Conservation (phyloP, 139 green algal species). For the Yamagishiella unicocca region DNA sequence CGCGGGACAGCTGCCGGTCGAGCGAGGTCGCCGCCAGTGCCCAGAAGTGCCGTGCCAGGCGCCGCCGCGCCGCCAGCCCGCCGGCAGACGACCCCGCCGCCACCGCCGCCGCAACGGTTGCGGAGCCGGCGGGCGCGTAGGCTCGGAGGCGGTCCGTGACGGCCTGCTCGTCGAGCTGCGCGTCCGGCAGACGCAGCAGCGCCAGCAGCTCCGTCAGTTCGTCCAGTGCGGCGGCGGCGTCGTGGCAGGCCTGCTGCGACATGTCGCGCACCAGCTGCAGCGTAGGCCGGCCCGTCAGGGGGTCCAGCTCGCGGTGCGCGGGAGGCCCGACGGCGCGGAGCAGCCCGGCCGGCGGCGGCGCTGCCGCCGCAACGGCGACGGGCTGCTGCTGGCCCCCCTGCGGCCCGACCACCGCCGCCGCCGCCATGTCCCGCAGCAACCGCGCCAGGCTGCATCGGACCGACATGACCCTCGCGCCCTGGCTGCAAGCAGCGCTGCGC, state of each 20-base stretch:
- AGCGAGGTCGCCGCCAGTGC: slow-evolving; percentile 43
- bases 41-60: slow-evolving; percentile 50
- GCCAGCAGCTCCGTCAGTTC: slow-evolving; percentile 58
- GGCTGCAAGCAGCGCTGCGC: slow-evolving; percentile 43
- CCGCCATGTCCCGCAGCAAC: slow-evolving; percentile 56
- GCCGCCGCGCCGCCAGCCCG: slow-evolving; percentile 40
- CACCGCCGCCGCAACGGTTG: slow-evolving; percentile 25
- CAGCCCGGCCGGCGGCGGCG: slow-evolving; percentile 3
- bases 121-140: slow-evolving; percentile 44
- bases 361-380: background rate
- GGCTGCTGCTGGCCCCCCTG: too few relatives aligned
- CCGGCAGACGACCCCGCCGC: slow-evolving; percentile 1
- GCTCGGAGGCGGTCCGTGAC: slow-evolving; percentile 12
- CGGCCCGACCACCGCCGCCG: background rate
- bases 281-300: slow-evolving; percentile 56
- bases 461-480: slow-evolving; percentile 37
- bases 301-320: slow-evolving; percentile 53
- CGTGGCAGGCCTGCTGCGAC: slow-evolving; percentile 56
- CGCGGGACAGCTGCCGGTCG: slow-evolving; percentile 24
- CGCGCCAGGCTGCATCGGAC: slow-evolving; percentile 57
- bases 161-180: slow-evolving; percentile 28
- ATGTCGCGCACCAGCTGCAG: slow-evolving; percentile 66
- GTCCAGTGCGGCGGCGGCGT: slow-evolving; percentile 49
- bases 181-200: slow-evolving; percentile 43
- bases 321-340: slow-evolving; percentile 19